Evolutionary conservation across 2,329 filamentous ascomycete genomes (phyloP), one percentile per base, ranked within the genome.

Genomic region (Fusarium tjaetaba): DNA sequence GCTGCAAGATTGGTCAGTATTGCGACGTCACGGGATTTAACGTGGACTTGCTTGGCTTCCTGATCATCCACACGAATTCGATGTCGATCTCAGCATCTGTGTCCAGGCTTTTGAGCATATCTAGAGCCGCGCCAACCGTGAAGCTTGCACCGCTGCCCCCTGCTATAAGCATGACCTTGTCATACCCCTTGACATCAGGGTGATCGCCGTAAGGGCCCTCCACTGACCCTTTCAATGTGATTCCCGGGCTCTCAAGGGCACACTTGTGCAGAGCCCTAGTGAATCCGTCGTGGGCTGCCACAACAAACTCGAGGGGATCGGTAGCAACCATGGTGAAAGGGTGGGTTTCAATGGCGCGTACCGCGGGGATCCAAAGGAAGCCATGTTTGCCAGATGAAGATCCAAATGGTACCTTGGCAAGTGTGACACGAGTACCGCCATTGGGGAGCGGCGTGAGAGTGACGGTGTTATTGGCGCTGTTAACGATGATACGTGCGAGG

Each of bases 141-240:
- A 91, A 92, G 36, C 86, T 90, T 4, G 88, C 89, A 5, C 90
- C 90, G 57, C 88, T 89, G 9, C 90, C 90, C 18, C 89, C 90
- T 7, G 88, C 88, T 42, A 91, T 83, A 45, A 91, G 80, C n/a
- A 91, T 81, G 11, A 90, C 82, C 70, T 87, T 88, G 76, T 91
- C 87, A 68, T 85, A 88, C 20, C 83, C 80, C 60, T 84, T 82
- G 1, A 88, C 85, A 64, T 89, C 83, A 0, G 88, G 88, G 30
- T 88, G 81, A 1, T 85, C 85, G 32, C 90, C 90, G 64, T 91
- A 91, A 0, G 89, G 86, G 0, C 90, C 89, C 65, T 91, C 89
- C 4, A 89, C 83, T 0, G 88, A 90, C 0, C 86, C 83, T 61
- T 80, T 84, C 38, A 91, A 81, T 32, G 79, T 76, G 20, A 77